phyloP scores from a whole-genome alignment of 371 early-diverging fungal genomes.

The Batrachochytrium dendrobatidis region DNA sequence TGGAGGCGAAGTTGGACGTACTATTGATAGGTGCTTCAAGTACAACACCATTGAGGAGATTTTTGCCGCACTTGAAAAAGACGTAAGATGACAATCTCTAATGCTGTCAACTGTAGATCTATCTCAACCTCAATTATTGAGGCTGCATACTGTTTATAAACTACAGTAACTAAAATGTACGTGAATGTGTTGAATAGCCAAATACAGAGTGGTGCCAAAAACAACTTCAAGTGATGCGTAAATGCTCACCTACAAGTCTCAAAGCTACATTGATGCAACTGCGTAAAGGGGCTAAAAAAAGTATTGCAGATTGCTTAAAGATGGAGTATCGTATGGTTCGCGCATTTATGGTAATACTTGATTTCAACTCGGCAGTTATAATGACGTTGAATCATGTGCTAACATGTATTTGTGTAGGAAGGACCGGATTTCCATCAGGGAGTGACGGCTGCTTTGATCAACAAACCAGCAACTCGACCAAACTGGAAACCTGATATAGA shows the following conservation, averaged over 20 bases:
- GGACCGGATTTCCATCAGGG: slow-evolving; percentile 67
- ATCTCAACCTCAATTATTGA: too few species aligned
- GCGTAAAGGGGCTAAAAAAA: slow-evolving; percentile 58
- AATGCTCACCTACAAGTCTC: slow-evolving; percentile 81
- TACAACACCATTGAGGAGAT: slow-evolving; percentile 74
- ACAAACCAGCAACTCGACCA: slow-evolving; percentile 53
- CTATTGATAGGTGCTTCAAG: slow-evolving; percentile 82
- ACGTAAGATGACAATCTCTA: slow-evolving; percentile 10
- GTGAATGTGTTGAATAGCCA: too few species aligned
- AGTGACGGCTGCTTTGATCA: slow-evolving; percentile 67
- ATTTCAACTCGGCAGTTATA: not conserved
- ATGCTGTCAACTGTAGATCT: not conserved
- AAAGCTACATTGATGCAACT: slow-evolving; percentile 76
- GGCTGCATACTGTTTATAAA: too few species aligned
- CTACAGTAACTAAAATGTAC: too few species aligned
- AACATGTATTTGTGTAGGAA: slow-evolving; percentile 4
- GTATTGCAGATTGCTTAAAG: slow-evolving; percentile 71
- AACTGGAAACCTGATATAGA: slow-evolving; percentile 65
- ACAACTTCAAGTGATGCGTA: slow-evolving; percentile 57
- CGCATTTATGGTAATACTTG: slow-evolving; percentile 57
- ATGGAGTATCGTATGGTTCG: slow-evolving; percentile 80
- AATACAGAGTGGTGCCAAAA: slow-evolving; percentile 59
- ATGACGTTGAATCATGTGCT: not conserved
- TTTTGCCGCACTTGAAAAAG: slow-evolving; percentile 62
- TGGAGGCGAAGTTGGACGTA: slow-evolving; percentile 55